Evolutionary conservation across 495 filamentous ascomycete genomes (phyloP).

Genomic region (Annulohypoxylon nitens): DNA sequence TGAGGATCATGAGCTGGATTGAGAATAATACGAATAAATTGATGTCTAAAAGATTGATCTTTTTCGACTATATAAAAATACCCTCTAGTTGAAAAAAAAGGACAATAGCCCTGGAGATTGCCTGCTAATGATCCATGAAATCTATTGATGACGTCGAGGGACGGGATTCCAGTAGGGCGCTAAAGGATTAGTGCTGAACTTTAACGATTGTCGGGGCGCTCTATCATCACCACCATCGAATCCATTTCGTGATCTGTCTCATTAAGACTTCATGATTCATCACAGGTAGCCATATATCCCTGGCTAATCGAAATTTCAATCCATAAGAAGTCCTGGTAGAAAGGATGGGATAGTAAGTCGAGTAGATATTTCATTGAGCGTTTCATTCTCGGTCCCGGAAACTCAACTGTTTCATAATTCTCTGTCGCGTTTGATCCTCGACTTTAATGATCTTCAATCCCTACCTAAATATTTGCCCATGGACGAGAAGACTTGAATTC

Average conservation of each 20-base stretch:
- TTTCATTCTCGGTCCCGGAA: neutral
- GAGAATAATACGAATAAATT: no score
- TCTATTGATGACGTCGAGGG: neutral
- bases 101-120: no score
- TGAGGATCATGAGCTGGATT: neutral
- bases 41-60: no score
- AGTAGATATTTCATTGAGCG: neutral
- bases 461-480: neutral
- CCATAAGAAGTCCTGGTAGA: neutral
- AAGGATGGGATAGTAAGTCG: neutral
- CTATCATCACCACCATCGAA: conserved; percentile 12
- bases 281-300: neutral
- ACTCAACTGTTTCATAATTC: conserved; percentile 27
- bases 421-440: conserved; percentile 26
- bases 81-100: no score
- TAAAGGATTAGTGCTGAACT: conserved; percentile 10
- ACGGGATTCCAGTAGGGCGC: neutral
- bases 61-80: no score
- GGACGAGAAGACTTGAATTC: neutral
- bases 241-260: neutral
- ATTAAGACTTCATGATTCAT: conserved; percentile 7
- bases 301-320: neutral
- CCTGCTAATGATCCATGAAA: no score
- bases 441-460: neutral
- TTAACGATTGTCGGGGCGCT: conserved; percentile 26